Conservation (phyloP, 495 filamentous ascomycete species). For the Polyplosphaeria fusca region DNA sequence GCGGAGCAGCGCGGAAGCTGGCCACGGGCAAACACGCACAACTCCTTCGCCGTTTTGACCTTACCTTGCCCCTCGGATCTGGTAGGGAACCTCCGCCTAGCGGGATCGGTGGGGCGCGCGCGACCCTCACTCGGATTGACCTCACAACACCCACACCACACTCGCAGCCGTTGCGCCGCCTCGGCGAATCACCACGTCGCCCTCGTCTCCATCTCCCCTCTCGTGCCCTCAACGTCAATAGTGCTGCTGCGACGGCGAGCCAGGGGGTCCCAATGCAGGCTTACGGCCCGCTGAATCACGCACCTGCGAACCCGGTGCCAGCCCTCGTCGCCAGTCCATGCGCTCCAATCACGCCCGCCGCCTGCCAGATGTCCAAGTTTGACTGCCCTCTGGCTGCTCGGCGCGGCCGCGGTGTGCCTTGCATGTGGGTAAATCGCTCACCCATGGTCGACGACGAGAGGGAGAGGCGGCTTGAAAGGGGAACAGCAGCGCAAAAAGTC, state of each 20-base stretch:
- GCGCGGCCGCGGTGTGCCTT: constrained; percentile 16
- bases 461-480: not conserved
- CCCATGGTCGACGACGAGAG: constrained; percentile 1
- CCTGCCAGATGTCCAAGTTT: no score
- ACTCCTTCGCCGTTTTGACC: not conserved
- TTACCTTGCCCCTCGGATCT: constrained; percentile 11
- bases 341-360: no score
- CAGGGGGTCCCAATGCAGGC: constrained; percentile 12
- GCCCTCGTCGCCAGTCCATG: no score
- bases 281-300: constrained; percentile 20
- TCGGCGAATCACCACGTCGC: not conserved
- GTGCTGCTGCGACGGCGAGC: not conserved
- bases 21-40: constrained; percentile 27
- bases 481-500: constrained; percentile 14
- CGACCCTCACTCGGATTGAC: no score
- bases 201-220: not conserved
- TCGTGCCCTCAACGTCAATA: not conserved
- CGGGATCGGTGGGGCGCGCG: constrained; percentile 19
- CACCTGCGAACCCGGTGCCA: not conserved
- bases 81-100: constrained; percentile 16
- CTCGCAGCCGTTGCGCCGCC: constrained; percentile 4
- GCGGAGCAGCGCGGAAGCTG: no score
- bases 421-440: constrained; percentile 27
- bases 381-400: constrained; percentile 21
- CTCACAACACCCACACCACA: not conserved